phyloP scores from a whole-genome alignment of 495 filamentous ascomycete species.

The Aspergillus indologenus region DNA sequence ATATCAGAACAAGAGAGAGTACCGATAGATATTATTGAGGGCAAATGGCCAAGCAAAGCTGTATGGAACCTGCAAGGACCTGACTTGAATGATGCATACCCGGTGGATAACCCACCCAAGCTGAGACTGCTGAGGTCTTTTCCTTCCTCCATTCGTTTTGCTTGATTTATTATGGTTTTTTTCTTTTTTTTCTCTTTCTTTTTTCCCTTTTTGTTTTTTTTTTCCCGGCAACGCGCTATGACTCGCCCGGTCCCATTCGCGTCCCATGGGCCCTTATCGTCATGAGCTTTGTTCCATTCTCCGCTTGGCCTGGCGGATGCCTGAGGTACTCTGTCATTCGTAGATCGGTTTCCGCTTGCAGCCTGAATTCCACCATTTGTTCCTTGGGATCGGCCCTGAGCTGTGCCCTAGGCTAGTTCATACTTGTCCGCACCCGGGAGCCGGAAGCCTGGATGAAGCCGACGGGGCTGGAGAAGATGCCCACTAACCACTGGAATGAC shows the following conservation, averaged over 20 bases:
- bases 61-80: constrained; percentile 39
- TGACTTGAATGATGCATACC: constrained; percentile 18
- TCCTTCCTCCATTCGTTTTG: not conserved
- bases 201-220: not conserved
- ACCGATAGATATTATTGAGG: not conserved
- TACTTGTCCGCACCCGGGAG: constrained; percentile 2
- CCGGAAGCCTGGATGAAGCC: not conserved
- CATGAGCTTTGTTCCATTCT: constrained; percentile 23
- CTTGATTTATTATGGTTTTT: not conserved
- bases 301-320: constrained; percentile 16
- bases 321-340: constrained; percentile 23
- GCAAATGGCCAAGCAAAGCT: constrained; percentile 10
- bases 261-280: constrained; percentile 27
- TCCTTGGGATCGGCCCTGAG: constrained; percentile 17
- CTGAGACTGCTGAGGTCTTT: constrained; percentile 22
- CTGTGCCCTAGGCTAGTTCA: not conserved
- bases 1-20: not conserved
- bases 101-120: constrained; percentile 5
- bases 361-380: constrained; percentile 17
- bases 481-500: too few species aligned
- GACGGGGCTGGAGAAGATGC: constrained; percentile 1
- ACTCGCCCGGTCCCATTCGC: constrained; percentile 32
- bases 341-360: constrained; percentile 27
- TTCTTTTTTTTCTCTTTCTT: not conserved
- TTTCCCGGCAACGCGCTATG: constrained; percentile 29